phyloP scores from a whole-genome alignment of 345 rosid genomes.

The Streptanthus diversifolius region DNA sequence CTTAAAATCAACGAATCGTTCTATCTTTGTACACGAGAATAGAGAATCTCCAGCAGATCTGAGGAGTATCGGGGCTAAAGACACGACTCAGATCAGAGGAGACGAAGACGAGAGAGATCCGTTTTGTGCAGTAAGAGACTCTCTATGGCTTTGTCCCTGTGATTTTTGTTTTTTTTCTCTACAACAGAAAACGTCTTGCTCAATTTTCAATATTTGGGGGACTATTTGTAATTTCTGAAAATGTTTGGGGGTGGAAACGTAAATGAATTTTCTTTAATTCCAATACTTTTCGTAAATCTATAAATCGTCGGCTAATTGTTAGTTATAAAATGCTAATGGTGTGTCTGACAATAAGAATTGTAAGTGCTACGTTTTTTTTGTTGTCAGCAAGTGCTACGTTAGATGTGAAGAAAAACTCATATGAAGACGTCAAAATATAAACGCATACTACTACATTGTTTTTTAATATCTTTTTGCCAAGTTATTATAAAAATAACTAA shows the following conservation, averaged over 20 bases:
- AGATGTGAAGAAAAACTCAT: neutral
- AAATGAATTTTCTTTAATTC: neutral
- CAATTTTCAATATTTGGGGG: neutral
- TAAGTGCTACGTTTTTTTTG: neutral
- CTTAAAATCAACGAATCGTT: neutral
- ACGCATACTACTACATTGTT: too few relatives aligned
- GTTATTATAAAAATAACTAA: neutral
- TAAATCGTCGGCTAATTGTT: conserved; percentile 2
- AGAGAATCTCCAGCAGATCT: conserved; percentile 31
- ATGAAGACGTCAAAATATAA: neutral
- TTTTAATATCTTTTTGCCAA: neutral
- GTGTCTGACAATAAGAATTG: neutral
- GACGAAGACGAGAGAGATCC: conserved; percentile 36
- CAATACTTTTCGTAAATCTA: neutral
- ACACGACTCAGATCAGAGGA: conserved; percentile 23
- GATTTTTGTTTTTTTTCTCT: neutral
- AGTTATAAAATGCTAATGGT: conserved; percentile 20
- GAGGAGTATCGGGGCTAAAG: conserved; percentile 15
- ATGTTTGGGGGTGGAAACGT: conserved; percentile 4
- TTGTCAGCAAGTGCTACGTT: too few relatives aligned
- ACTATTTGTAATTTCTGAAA: neutral
- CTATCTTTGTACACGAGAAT: neutral
- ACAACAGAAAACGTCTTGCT: conserved; percentile 30
- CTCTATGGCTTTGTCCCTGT: neutral
- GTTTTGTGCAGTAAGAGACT: conserved; percentile 14